Conservation (phyloP, 108 stramenopile genomes). For the Skeletonema costatum region DNA sequence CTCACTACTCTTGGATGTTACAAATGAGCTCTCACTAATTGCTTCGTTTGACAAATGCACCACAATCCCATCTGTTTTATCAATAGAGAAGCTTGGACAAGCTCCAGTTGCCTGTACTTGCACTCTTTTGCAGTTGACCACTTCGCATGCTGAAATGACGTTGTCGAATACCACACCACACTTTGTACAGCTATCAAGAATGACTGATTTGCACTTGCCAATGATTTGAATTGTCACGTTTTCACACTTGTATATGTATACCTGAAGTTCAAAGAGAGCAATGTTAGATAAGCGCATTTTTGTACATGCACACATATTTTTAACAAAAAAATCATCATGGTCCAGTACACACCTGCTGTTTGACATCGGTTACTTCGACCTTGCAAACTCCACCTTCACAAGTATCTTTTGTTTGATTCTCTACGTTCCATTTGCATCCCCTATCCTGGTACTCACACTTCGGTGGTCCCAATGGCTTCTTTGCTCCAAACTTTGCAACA, state of each 20-base stretch:
- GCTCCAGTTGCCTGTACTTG: constrained; percentile 83
- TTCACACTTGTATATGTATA: constrained; percentile 89
- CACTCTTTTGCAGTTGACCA: constrained; percentile 94
- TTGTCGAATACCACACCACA: constrained; percentile 86
- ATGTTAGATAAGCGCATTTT: not conserved
- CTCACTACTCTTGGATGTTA: constrained; percentile 91
- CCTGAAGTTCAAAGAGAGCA: constrained; percentile 10
- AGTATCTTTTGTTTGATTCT: constrained; percentile 88
- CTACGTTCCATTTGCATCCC: constrained; percentile 93
- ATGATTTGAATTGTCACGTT: constrained; percentile 87
- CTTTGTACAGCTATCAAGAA: constrained; percentile 88
- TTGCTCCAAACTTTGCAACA: constrained; percentile 34
- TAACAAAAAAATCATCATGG: not conserved
- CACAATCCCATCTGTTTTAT: constrained; percentile 95
- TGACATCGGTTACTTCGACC: constrained; percentile 85
- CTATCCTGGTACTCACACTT: constrained; percentile 87
- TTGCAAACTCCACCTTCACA: constrained; percentile 73
- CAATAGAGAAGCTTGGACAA: constrained; percentile 93
- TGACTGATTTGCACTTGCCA: constrained; percentile 94
- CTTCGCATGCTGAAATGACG: constrained; percentile 87
- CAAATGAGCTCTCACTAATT: constrained; percentile 69
- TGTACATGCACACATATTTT: not conserved
- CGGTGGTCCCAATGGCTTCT: constrained; percentile 75
- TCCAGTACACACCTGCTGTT: constrained; percentile 65
- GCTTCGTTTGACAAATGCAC: constrained; percentile 86